Base-by-base conservation (phyloP, 768 basidiomycete genomes). In the Mrakia gelida region DNA sequence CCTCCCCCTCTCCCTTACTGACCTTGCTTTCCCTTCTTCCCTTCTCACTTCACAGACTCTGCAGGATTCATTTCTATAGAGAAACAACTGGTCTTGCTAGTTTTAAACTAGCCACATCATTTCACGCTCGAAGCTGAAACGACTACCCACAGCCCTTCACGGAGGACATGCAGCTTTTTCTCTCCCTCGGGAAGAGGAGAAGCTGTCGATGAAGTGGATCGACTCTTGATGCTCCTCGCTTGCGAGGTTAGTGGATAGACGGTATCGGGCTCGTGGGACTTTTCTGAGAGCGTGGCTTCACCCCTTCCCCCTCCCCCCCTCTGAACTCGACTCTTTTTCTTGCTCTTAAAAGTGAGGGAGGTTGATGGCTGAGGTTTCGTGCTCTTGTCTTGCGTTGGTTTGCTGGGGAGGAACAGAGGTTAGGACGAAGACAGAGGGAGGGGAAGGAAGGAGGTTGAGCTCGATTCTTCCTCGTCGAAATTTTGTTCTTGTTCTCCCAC, bases 71-170 rank as follows among this genome's bases (percentile, higher is more conserved):
- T 76, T 76, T 76, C 75, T 76, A 76, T 76, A 76, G 75, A 76
- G 75, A 76, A 59, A 76, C 67, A 76, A 76, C 68, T 71, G 75
- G 68, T 76, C 68, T 76, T 45, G 75, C 75, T 76, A 76, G 75
- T 76, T 38, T 76, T 76, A 76, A 54, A 62, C 75, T 76, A 76
- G 75, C 75, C 70, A 76, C 75, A 76, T 67, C 67, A 76, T 56
- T 71, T 68, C 45, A 71, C 54, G 68, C 68, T 54, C 56, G 75
- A 76, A 28, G 75, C 26, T 71, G 75, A 76, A 23, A 28, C 30
- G 34, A 38, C 67, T 30, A 76, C 75, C 68, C 75, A 28, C 68
- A 30, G 32, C 75, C 67, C 75, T 76, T 76, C 75, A 76, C 75
- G 75, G 75, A 76, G 67, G 75, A 71, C 67, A 76, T 43, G 75